phyloP scores from a whole-genome alignment of 2,329 filamentous ascomycete species.

The Neoarthrinium moseri region DNA sequence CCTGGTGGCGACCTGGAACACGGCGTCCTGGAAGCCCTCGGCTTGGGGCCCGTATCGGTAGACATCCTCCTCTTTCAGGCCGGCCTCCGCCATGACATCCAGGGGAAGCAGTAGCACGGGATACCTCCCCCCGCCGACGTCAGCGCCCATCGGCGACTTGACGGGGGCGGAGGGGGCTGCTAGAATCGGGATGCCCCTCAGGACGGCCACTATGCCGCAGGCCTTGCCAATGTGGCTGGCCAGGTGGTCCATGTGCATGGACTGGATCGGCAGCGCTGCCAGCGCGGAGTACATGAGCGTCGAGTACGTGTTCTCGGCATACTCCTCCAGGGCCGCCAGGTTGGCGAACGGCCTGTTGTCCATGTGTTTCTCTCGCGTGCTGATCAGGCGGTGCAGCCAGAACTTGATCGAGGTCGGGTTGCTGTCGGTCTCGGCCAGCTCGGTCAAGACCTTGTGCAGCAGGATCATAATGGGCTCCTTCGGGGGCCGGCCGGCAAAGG shows the following conservation, averaged over 20 bases:
- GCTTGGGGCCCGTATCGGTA: constrained; percentile 79
- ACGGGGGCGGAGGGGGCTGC: constrained; percentile 67
- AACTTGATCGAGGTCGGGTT: constrained; percentile 59
- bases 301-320: constrained; percentile 93
- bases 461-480: constrained; percentile 90
- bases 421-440: constrained; percentile 46
- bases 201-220: constrained; percentile 78
- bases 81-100: constrained; percentile 82
- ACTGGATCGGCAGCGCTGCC: constrained; percentile 74
- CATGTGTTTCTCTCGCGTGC: constrained; percentile 78
- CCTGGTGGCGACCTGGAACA: constrained; percentile 88
- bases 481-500: constrained; percentile 75
- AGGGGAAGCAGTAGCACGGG: constrained; percentile 74
- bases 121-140: constrained; percentile 34
- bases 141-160: constrained; percentile 38
- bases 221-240: constrained; percentile 96
- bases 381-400: constrained; percentile 76
- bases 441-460: constrained; percentile 68
- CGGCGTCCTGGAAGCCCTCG: constrained; percentile 78
- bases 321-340: constrained; percentile 74
- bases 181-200: constrained; percentile 87
- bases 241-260: constrained; percentile 84
- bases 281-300: constrained; percentile 87
- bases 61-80: constrained; percentile 85
- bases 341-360: constrained; percentile 78